Base-by-base conservation (phyloP, 495 filamentous ascomycete species). In the Xylaria longipes region DNA sequence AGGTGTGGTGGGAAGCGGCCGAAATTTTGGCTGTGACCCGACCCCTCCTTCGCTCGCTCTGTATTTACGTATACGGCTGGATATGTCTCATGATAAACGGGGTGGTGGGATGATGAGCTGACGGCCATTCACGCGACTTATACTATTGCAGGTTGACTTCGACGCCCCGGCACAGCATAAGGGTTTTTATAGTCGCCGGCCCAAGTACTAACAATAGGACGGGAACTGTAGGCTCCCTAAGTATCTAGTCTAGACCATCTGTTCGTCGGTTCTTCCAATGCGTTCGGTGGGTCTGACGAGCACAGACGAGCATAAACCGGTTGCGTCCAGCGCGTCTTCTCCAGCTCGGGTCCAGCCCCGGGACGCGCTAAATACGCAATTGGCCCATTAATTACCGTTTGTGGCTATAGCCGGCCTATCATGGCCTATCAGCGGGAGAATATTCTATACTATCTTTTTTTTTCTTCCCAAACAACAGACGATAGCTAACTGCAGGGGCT, bases 271-370 rank as follows among this genome's bases (percentile, higher is more conserved):
- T 66, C 43, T 54, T 37, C 3, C 14, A 3, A 3, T 54, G 1
- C 25, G 25, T n/a, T 63, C 31, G 60, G 50, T 68, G 50, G 65
- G 17, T 15, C 52, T 4, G 54, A 46, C 39, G 37, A 48, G 43
- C 63, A 52, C 31, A 37, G 57, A 65, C 63, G 63, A 61, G 54
- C 20, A 69, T 46, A 69, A 58, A 61, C 66, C 54, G 54, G 66
- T 61, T 60, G 37, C 54, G 48, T 67, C 65, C 27, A 41, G 27
- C 48, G 65, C 65, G 65, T 54, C 45, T 52, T 56, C 65, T 54
- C 20, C 64, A 50, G 48, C 22, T 52, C 27, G 12, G 2, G 3
- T 27, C 27, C 20, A 45, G 37, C 33, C 25, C n/a, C 9, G 27
- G 11, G 33, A 60, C 65, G 50, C 41, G 66, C 66, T 69, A 58